Evolutionary conservation across 495 filamentous ascomycete genomes (phyloP), one percentile per base, ranked within the genome.

Genomic region (Talaromyces liani): DNA sequence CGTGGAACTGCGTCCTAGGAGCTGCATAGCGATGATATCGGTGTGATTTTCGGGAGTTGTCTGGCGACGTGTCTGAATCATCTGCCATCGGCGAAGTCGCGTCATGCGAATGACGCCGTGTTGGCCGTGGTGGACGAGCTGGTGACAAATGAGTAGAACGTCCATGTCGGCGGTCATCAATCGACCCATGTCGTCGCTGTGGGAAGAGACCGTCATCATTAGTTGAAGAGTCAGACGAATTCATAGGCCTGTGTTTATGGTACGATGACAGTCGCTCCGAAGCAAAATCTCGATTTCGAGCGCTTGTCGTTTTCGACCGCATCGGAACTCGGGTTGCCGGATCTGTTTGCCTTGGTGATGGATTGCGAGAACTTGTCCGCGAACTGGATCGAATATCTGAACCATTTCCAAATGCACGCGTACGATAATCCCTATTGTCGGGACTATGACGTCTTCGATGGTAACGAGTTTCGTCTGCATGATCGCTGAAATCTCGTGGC

Each of bases 101-200:
- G 33, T 80, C 78, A 58, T 80, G 78, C 1, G 78, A 80, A 64
- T 80, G 78, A 0, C 78, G 75, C 16, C 78, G 75, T 29, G 47
- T n/a, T 0, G 72, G 69, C 24, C 69, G 62, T 4, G 69, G 66
- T 22, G 64, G 33, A 1, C 72, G 65, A 10, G 72, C 70, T 0
- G 73, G 75, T 12, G 77, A 76, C 0, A 79, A 64, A 36, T 76
- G 66, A 16, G 65, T 67, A 6, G 63, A 72, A 12, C 67, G 70
- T 8, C 68, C 66, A 64, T 60, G 33, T 14, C 61, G 58, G 59
- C 56, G 69, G 5, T 64, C 53, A 56, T 41, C 68, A 41, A 18
- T 69, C 62, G 51, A 65, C 41, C 31, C 47, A 24, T 68, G 66
- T 36, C 57, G 70, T 12, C 55, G 53, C 12, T 63, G 66, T 18